Percentiles rank a stretch among this genome's conserved stretches.
Evolutionary conservation across 1,284 basidiomycete genomes (phyloP).

Genomic region (Macrocystidia cucumis): DNA sequence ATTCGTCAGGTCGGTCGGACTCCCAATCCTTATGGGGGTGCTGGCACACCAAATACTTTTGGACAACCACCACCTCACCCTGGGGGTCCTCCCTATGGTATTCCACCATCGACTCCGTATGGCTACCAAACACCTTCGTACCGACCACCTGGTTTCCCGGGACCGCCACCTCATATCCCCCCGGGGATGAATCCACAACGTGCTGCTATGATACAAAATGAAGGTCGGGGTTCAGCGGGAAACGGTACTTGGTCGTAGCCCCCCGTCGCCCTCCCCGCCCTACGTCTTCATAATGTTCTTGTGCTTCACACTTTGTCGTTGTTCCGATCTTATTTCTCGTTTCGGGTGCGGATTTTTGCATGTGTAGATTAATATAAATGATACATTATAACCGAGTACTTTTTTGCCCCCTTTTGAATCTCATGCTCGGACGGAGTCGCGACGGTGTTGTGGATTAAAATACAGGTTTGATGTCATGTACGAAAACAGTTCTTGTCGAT

Average conservation of each 20-base stretch:
- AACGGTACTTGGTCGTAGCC: no score
- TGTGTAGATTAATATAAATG: no score
- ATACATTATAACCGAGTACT: no score
- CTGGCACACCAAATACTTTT: constrained; percentile 37
- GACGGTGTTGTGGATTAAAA: no score
- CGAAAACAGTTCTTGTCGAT: constrained; percentile 81
- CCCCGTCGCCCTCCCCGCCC: no score
- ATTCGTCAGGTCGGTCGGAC: constrained; percentile 63
- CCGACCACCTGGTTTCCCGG: constrained; percentile 33
- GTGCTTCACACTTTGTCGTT: no score
- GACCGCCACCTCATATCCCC: constrained; percentile 33
- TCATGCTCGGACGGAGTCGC: no score
- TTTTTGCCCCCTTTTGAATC: no score
- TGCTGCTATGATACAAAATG: constrained; percentile 54
- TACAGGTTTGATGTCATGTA: constrained; percentile 76
- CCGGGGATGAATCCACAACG: constrained; percentile 58
- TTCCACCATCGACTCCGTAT: constrained; percentile 34
- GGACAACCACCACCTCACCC: constrained; percentile 18
- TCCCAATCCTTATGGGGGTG: constrained; percentile 66
- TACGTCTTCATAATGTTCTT: no score
- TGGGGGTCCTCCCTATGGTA: constrained; percentile 15
- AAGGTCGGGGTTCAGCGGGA: no score
- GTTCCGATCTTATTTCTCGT: no score
- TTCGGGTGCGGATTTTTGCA: no score
- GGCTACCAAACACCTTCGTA: constrained; percentile 60